Evolutionary conservation across 148 eudicot genomes (phyloP).

Genomic region (Simmondsia chinensis): DNA sequence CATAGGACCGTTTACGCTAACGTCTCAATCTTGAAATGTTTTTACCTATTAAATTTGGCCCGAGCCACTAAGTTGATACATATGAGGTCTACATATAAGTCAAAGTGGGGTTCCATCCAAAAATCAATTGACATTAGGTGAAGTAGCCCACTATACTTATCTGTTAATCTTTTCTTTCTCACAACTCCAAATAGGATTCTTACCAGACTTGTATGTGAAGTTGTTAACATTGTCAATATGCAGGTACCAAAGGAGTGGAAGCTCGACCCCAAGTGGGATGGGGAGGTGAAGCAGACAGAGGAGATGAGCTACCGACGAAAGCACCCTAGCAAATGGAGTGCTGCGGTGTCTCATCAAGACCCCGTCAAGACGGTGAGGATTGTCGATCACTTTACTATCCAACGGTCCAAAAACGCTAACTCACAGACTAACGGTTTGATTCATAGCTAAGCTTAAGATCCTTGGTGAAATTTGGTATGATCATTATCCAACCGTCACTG

Average conservation of each 20-base stretch:
- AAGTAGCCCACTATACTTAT: too few relatives aligned
- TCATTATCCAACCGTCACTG: too few relatives aligned
- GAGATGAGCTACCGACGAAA: conserved; percentile 41
- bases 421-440: conserved; percentile 3
- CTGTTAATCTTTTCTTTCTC: not conserved
- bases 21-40: too few relatives aligned
- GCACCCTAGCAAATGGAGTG: conserved; percentile 80
- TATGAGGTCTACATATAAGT: too few relatives aligned
- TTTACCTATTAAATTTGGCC: too few relatives aligned
- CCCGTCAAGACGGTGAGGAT: conserved; percentile 40
- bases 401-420: conserved; percentile 13
- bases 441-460: too few relatives aligned
- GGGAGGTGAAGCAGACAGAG: conserved; percentile 37
- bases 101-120: too few relatives aligned
- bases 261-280: conserved; percentile 83
- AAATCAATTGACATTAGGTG: too few relatives aligned
- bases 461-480: too few relatives aligned
- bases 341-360: conserved; percentile 47
- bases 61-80: too few relatives aligned
- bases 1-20: too few relatives aligned
- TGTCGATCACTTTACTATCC: conserved; percentile 44
- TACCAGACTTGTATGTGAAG: not conserved
- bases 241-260: conserved; percentile 98
- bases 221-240: conserved; percentile 1
- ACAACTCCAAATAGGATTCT: conserved; percentile 19